Conservation (phyloP, 1,284 basidiomycete genomes). For the Dichomitus squalens region DNA sequence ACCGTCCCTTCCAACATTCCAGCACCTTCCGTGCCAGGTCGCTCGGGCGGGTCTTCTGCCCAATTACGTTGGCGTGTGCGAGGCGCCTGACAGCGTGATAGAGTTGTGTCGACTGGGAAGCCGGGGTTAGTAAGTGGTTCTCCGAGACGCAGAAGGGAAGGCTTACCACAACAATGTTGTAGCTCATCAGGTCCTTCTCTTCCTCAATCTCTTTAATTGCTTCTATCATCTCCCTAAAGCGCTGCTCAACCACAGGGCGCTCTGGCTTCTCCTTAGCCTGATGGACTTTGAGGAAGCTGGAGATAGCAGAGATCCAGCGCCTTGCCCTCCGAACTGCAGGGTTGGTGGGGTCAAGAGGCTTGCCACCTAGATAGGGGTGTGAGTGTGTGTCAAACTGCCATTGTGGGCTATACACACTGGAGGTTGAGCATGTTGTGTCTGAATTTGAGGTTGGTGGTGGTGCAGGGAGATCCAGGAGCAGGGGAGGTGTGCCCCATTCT, state of each 20-base stretch:
- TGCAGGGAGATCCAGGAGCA: neutral
- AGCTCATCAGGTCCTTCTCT: conserved; percentile 7
- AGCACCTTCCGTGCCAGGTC: conserved; percentile 6
- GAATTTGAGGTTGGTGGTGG: neutral
- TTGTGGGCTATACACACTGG: neutral
- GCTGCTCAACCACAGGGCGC: neutral
- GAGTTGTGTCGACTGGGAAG: conserved; percentile 2
- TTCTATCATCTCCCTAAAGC: neutral
- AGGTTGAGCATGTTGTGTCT: neutral
- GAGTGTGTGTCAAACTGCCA: neutral
- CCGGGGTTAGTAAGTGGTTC: neutral
- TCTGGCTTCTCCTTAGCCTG: neutral
- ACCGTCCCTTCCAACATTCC: conserved; percentile 6
- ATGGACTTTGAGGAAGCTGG: conserved; percentile 1
- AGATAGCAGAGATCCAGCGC: neutral
- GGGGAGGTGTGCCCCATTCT: neutral
- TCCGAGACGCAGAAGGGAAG: neutral
- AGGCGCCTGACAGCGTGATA: neutral
- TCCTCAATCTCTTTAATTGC: conserved; percentile 8
- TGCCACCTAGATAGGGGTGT: neutral
- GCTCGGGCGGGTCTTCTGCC: conserved; percentile 3
- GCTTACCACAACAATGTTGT: conserved; percentile 4
- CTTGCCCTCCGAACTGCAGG: neutral
- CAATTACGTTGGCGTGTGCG: neutral
- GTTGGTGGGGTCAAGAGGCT: neutral